These are phyloP conservation scores for Blastocystis sp. DNA, from an alignment of 352 stramenopile species.

Conservation along the genomic window DNA sequence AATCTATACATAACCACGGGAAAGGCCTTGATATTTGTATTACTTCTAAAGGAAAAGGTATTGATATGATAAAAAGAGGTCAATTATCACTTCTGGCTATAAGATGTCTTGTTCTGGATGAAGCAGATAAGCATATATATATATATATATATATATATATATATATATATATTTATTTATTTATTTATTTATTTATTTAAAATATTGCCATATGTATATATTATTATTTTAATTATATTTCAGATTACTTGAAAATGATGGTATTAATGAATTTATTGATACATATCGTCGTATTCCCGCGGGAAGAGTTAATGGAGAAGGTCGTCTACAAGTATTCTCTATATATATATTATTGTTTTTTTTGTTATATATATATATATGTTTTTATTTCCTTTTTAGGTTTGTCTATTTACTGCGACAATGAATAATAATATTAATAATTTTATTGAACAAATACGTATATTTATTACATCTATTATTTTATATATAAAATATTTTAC, in stretches of 20 bases:
- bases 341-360: background rate
- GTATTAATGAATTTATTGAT: slow-evolving; percentile 37
- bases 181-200: background rate
- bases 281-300: slow-evolving; percentile 45
- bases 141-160: background rate
- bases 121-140: slow-evolving; percentile 43
- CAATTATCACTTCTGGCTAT: too few species aligned
- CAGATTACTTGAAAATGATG: slow-evolving; percentile 43
- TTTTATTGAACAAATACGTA: slow-evolving; percentile 45
- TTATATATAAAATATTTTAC: slow-evolving; percentile 49
- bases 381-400: slow-evolving; percentile 32
- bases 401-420: slow-evolving; percentile 53
- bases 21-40: too few species aligned
- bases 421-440: slow-evolving; percentile 45
- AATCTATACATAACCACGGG: too few species aligned
- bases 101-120: too few species aligned
- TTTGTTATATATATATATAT: background rate
- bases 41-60: too few species aligned
- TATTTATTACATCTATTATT: slow-evolving; percentile 46
- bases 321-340: slow-evolving; percentile 40
- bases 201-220: background rate
- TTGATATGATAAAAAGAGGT: too few species aligned
- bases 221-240: background rate
- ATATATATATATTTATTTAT: background rate
- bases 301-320: slow-evolving; percentile 4